A percentile compares a stretch with the other conserved stretches of the same genome.
These are phyloP conservation scores for Fusarium chuoi DNA, from an alignment of 2,329 filamentous ascomycete species.

Conservation along the genomic window DNA sequence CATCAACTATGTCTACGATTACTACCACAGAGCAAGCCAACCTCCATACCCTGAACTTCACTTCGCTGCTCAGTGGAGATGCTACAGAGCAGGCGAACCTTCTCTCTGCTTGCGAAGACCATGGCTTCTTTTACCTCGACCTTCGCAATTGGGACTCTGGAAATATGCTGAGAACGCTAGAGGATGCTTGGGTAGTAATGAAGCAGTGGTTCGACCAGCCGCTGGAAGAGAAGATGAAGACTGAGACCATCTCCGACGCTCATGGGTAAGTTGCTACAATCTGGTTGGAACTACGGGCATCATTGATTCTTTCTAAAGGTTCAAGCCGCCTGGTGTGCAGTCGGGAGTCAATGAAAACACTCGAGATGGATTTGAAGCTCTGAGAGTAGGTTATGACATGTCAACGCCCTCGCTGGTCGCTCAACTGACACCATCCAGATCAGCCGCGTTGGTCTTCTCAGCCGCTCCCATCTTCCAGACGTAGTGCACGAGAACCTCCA, in stretches of 20 bases:
- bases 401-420: accelerated
- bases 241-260: background rate
- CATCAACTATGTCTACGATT: background rate
- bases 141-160: background rate
- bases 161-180: background rate
- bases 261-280: background rate
- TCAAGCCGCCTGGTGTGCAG: background rate
- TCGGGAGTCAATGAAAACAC: background rate
- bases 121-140: background rate
- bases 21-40: background rate
- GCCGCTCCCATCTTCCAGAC: background rate
- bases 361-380: background rate
- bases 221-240: background rate
- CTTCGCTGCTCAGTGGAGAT: background rate
- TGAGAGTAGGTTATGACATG: background rate
- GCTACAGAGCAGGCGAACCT: background rate
- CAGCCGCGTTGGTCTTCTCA: background rate
- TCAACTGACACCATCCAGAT: background rate
- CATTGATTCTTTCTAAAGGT: accelerated
- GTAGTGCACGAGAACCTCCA: background rate
- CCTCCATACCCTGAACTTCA: background rate
- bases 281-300: accelerated
- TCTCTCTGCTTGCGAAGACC: background rate
- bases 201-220: background rate
- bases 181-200: background rate